Evolutionary conservation across 331 rosid species (phyloP), one percentile per base, ranked within the genome.

Genomic region (Arachis monticola): DNA sequence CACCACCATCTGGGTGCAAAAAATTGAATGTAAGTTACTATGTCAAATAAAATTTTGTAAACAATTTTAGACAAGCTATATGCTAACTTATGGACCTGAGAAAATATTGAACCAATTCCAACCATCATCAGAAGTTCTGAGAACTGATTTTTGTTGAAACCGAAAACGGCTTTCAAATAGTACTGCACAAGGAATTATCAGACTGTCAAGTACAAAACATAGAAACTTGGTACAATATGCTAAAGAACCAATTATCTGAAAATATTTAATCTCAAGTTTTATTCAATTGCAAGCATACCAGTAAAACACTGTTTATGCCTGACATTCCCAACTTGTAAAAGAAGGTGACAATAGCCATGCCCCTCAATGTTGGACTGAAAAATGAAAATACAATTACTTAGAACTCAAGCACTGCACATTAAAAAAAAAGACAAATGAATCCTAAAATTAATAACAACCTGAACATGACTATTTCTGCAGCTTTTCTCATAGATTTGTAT

Each of bases 291-390:
- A 72, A 80, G 51, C 83, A 55, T 84, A 92, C 97, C 89, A 88
- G 72, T 69, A 92, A 75, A 68, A 92, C 83, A 46, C 81, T 76
- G 63, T 76, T 81, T 80, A 90, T 85, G 77, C 89, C 92, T 0
- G 96, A 85, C 92, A 89, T 89, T 79, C 97, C 97, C 90, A 92
- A 66, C 73, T 89, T 87, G 27, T 85, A 87, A 80, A 92, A 89
- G 88, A 92, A 92, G 45, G 89, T 83, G 22, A 86, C 88, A 72
- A 89, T 75, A 82, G 97, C 78, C 72, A 85, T 89, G 60, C 85
- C 86, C 81, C 90, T 78, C 55, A 92, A 82, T 57, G 96, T 85
- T 0, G 86, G 90, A 81, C 97, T 92, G 88, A 72, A 92, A 81
- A 78, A 38, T 10, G 40, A 70, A 42, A 62, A 75, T 13, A 58